Evolutionary conservation across 352 stramenopile species (phyloP).

Genomic region (Thraustotheca clavata): DNA sequence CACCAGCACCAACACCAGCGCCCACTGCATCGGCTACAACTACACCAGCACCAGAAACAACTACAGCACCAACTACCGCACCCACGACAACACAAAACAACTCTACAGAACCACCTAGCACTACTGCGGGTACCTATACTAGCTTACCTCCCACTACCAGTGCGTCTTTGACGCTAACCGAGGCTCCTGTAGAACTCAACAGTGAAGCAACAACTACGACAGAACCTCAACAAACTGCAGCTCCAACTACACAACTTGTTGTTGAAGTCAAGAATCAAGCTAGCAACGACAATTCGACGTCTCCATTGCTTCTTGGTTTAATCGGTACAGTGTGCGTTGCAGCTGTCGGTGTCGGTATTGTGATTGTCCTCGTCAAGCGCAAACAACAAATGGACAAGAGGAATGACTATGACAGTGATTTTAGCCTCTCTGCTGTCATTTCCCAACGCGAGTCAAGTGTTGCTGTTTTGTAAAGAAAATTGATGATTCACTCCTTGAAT

Average conservation of each 20-base stretch:
- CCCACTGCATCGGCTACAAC: background rate
- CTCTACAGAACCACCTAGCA: background rate
- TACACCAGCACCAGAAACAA: background rate
- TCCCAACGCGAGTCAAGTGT: conserved; percentile 5
- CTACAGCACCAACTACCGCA: background rate
- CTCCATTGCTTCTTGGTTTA: background rate
- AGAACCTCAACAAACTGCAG: no score
- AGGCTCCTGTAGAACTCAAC: background rate
- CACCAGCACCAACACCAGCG: background rate
- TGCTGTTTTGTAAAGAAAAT: conserved; percentile 20
- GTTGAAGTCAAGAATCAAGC: background rate
- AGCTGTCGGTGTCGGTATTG: background rate
- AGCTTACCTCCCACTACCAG: background rate
- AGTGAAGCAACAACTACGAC: background rate
- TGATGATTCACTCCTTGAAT: no score
- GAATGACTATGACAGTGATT: conserved; percentile 6
- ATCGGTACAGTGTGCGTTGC: background rate
- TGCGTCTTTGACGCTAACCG: no score
- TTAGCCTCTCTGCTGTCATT: background rate
- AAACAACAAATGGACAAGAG: conserved; percentile 17
- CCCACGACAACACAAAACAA: background rate
- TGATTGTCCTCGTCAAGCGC: conserved; percentile 5
- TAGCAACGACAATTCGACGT: background rate
- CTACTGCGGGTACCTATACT: no score
- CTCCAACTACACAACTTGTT: no score